Evolutionary conservation across 768 basidiomycete genomes (phyloP), one percentile per base, ranked within the genome.

Genomic region (Leccinellum albellum): DNA sequence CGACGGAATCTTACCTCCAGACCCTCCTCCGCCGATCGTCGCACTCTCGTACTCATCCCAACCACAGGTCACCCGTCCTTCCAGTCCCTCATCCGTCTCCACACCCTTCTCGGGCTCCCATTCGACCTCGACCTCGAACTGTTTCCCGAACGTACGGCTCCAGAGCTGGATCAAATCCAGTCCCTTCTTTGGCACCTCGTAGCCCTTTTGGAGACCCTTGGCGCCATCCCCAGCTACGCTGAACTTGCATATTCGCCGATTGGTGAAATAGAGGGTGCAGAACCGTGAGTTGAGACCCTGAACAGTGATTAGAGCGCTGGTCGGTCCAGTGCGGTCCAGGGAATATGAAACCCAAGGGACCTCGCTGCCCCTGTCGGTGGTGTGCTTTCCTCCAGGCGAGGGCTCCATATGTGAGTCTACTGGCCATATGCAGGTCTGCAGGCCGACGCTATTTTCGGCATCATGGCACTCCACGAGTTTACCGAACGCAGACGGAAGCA

Each of bases 11-110:
- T 75, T 79, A 29, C 70, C 78, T 20, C 66, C 66, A 45, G 62
- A 61, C 15, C 58, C 17, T 17, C 76, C 76, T 58, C 77, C 73
- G 42, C 82, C 83, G 13, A 82, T 67, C 60, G 76, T 79, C 44
- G 67, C 83, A 62, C 81, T 81, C 69, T 82, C 80, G 61, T 85
- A 84, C 64, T 89, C 87, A n/a, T 78, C 80, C 83, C 86, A 88
- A 54, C 82, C 80, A 58, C 86, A 87, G 17, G 79, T 81, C 21
- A 84, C 76, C 4, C 78, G 75, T 28, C 84, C 88, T 26, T 62
- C 46, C 1, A 66, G 37, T 1, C 10, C 45, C 1, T 63, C 63
- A 2, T 66, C 67, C 35, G 21, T 47, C 3, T 35, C 64, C 8
- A 5, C 17, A 55, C 28, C 35, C 62, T 54, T 55, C 54, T 23